Base-by-base conservation (phyloP, 1,139 yeast genomes). In the Taphrina confusa region DNA sequence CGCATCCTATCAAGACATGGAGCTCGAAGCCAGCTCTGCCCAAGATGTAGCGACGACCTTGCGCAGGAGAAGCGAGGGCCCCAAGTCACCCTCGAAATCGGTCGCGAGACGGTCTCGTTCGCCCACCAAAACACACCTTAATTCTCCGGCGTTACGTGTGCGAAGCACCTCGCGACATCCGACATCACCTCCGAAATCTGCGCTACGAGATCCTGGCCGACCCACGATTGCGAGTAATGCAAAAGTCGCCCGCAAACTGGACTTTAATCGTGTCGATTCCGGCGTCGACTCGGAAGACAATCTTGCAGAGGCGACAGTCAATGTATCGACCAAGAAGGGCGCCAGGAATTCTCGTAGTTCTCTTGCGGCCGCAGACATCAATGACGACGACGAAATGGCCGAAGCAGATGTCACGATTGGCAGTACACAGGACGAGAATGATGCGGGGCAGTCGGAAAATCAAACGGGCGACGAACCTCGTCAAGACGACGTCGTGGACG, bases 71-170 rank as follows among this genome's bases (percentile, higher is more conserved):
- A 40, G 57, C 39, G 34, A 25, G 16, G 51, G 39, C 14, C 42
- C 42, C 18, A 37, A 37, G 42, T 37, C 42, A 2, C 42, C 42
- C 25, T 25, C 20, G 25, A 37, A n/a, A n/a, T 34, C 46, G 28
- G 36, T 59, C 25, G 36, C 45, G 30, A 28, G 51, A 42, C 47
- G 49, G 33, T 23, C 61, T n/a, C 55, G 55, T 22, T 62, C 68
- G 20, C 68, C 68, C 18, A 64, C 62, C 23, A 63, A 62, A 50
- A 66, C 68, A 8, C 61, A 64, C 37, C 65, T 66, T 27, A 65
- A 67, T 18, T 66, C 68, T 2, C 67, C 68, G 3, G 67, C 68
- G 4, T 63, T 66, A 23, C 63, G 68, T 34, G 50, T 58, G 12
- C 57, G 62, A n/a, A 55, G 60, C 16, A 51, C 65, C 22, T 62